Evolutionary conservation across 345 rosid species (phyloP).

Genomic region (Mercurialis annua): DNA sequence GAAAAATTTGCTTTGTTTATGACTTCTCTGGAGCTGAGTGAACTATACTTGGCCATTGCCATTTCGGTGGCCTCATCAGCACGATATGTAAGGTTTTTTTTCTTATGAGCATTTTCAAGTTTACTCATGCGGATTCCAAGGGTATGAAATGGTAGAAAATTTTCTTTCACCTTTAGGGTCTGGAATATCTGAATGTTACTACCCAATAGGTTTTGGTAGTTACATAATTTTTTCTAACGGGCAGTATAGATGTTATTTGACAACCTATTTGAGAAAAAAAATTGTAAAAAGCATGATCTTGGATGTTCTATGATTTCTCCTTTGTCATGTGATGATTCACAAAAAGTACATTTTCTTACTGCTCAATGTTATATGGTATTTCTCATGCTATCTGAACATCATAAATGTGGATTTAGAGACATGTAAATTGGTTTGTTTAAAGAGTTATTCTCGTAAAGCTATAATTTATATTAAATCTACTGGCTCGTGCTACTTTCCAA

Average conservation of each 20-base stretch:
- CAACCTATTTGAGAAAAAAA: slow-evolving; percentile 20
- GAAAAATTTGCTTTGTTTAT: slow-evolving; percentile 13
- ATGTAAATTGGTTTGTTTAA: slow-evolving; percentile 25
- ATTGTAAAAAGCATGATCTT: slow-evolving; percentile 10
- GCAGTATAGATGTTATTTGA: slow-evolving; percentile 26
- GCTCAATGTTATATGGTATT: slow-evolving; percentile 19
- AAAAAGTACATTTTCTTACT: slow-evolving; percentile 20
- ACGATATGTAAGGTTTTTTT: slow-evolving; percentile 17
- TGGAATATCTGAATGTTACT: slow-evolving; percentile 27
- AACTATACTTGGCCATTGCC: not conserved
- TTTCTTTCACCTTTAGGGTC: not conserved
- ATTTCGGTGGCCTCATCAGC: slow-evolving; percentile 5
- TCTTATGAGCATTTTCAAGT: slow-evolving; percentile 31
- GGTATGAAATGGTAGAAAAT: slow-evolving; percentile 20
- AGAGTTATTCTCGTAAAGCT: slow-evolving; percentile 34
- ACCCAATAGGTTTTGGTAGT: slow-evolving; percentile 30
- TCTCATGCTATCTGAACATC: not conserved
- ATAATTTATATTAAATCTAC: slow-evolving; percentile 16
- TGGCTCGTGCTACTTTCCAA: slow-evolving; percentile 8
- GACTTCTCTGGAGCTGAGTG: slow-evolving; percentile 2
- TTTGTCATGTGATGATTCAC: slow-evolving; percentile 17
- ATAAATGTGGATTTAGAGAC: not conserved
- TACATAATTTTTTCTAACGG: slow-evolving; percentile 29
- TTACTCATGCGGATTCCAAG: slow-evolving; percentile 7
- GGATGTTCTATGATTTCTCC: slow-evolving; percentile 27